Evolutionary conservation across 1,284 basidiomycete species (phyloP), one percentile per base, ranked within the genome.

Genomic region (Termitomyces sp.): DNA sequence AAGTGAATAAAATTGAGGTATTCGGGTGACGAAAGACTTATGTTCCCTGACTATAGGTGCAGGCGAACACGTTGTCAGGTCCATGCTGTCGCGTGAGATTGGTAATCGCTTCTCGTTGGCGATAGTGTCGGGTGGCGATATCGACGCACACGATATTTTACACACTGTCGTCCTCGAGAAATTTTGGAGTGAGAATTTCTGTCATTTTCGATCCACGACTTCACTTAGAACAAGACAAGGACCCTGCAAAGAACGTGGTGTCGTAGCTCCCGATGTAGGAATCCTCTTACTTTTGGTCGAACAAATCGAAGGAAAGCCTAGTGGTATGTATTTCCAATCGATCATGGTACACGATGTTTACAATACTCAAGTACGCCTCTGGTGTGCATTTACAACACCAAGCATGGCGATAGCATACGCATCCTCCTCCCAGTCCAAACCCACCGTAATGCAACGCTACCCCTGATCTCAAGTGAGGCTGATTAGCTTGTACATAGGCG

Each of bases 351-450:
- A 47, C 17, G 19, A 53, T 39, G 56, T 49, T 49, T 40, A 58
- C 53, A 33, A 61, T 46, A 50, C 46, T 50, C 21, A 54, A 85
- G 87, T 77, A 26, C 80, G 85, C 36, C 67, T 90, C 34, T 90
- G 86, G 85, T 90, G 88, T 64, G 86, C 82, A 36, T 91, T 91
- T 70, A 90, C 88, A 9, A 84, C 88, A n/a, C 73, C 81, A 30
- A 88, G 84, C 65, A 90, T 91, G 87, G 86, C 88, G 0, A 73
- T 90, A 50, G 88, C 78, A 34, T 88, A 85, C 61, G 78, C 79
- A 7, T 81, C 83, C 21, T 75, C 80, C 40, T 62, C 64, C 43
- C 69, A 74, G 41, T 70, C 73, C 28, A 79, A 75, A 63, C 80
- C 84, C 24, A 82, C 79, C 74, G 87, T 84, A 68, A 52, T 64